Base-by-base conservation (phyloP, 352 stramenopile species). In the Phytopythium mirpurense region DNA sequence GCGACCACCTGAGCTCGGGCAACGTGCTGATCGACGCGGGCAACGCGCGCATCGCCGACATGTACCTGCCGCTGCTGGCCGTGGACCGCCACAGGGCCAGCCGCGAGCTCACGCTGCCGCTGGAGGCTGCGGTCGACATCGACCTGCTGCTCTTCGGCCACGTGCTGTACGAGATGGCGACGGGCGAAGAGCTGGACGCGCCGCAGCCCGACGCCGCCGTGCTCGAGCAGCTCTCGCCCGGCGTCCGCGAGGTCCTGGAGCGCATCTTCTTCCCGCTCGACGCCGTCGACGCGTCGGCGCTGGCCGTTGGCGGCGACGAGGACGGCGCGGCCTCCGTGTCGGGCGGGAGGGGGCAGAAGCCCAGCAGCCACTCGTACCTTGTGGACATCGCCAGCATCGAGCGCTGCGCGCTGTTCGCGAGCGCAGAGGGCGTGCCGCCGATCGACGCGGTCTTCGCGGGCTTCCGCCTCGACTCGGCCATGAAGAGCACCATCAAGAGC, bases 151-250 rank as follows among this genome's bases (percentile, higher is more conserved):
- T 87, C 1, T 85, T 90, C 54, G 78, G 81, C 7, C 78, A 87
- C 10, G 63, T 88, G 29, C 46, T 91, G 48, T 91, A 88, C 47
- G 81, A 91, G 47, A 89, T 91, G 81, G 78, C 74, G 0, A 88
- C 76, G 3, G 81, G 81, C 1, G 60, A 70, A 65, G 78, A 88
- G 57, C 60, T 91, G 1, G 23, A 64, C 18, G 63, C 62, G 18
- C 49, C 69, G 2, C 53, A 63, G 36, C 81, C 81, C 1, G 70
- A 82, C 15, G 63, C 73, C 55, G 51, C 50, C 19, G 72, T 88
- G 23, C 51, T 91, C 0, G 61, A 83, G 29, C 68, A 76, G 51
- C 41, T 89, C n/a, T 48, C 54, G 0, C 68, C 70, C 1, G 73
- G 86, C 51, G 78, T 90, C 35, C 70, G 76, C 2, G 68, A 88